A percentile compares a stretch with the other conserved stretches of the same genome.
phyloP scores from a whole-genome alignment of 2,329 filamentous ascomycete genomes.

The Exophiala phaeomuriformis region DNA sequence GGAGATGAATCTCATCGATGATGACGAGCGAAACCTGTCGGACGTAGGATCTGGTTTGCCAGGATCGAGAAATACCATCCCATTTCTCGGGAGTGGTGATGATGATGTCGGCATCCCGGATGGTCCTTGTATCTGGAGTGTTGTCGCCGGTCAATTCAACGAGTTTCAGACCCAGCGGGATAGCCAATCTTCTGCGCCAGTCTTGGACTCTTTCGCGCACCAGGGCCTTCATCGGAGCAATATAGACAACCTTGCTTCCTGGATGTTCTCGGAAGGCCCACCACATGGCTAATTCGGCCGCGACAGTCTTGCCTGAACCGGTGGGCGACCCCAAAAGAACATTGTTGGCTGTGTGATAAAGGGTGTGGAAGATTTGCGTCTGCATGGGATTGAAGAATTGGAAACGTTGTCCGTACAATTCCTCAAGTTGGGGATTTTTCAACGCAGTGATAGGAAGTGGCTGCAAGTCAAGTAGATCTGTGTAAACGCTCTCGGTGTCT shows the following conservation, averaged over 20 bases:
- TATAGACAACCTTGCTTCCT: slow-evolving; percentile 96
- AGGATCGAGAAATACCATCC: slow-evolving; percentile 98
- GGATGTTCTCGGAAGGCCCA: slow-evolving; percentile 94
- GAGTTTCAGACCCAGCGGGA: slow-evolving; percentile 76
- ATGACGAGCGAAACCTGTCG: slow-evolving; percentile 92
- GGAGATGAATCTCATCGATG: slow-evolving; percentile 94
- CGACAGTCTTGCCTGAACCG: slow-evolving; percentile 94
- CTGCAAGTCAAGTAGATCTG: slow-evolving; percentile 84
- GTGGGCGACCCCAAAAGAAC: slow-evolving; percentile 93
- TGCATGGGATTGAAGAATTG: slow-evolving; percentile 99
- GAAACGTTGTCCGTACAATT: slow-evolving; percentile 81
- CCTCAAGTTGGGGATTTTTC: slow-evolving; percentile 78
- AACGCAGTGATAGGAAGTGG: slow-evolving; percentile 79
- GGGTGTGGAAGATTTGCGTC: slow-evolving; percentile 93
- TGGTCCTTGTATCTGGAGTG: slow-evolving; percentile 91
- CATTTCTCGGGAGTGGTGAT: slow-evolving; percentile 99
- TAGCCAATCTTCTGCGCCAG: slow-evolving; percentile 75
- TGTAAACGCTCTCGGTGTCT: slow-evolving; percentile 96
- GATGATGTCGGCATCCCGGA: slow-evolving; percentile 92
- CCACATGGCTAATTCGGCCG: slow-evolving; percentile 97
- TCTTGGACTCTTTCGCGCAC: slow-evolving; percentile 95
- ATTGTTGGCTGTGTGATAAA: slow-evolving; percentile 88
- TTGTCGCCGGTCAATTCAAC: slow-evolving; percentile 98
- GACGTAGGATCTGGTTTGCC: slow-evolving; percentile 96
- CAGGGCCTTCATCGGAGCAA: slow-evolving; percentile 97